Percentiles rank a stretch among this genome's conserved stretches.
phyloP scores from a whole-genome alignment of 2,329 filamentous ascomycete genomes.

The Tolypocladium endophyticum region DNA sequence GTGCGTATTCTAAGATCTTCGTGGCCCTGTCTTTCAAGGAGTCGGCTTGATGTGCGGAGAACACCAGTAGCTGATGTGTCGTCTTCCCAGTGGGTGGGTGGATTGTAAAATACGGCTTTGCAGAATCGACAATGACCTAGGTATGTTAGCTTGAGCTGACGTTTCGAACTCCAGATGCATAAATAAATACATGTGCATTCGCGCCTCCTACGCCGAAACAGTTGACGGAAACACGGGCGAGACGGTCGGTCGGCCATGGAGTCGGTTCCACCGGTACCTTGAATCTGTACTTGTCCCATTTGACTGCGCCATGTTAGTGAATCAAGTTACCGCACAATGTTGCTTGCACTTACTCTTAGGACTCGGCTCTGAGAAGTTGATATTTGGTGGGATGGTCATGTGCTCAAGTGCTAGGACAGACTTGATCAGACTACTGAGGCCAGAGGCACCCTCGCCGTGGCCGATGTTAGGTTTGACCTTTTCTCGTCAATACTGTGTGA shows the following conservation, averaged over 20 bases:
- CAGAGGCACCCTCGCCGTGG: conserved; percentile 32
- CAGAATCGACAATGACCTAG: conserved; percentile 5
- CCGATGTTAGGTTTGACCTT: conserved; percentile 29
- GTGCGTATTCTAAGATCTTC: not conserved
- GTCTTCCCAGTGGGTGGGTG: not conserved
- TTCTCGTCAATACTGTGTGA: not conserved
- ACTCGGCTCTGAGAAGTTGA: conserved; percentile 22
- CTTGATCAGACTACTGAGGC: conserved; percentile 32
- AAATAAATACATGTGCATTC: conserved; percentile 17
- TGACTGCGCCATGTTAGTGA: not conserved
- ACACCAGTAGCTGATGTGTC: not conserved
- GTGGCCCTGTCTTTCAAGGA: not conserved
- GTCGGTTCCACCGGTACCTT: conserved; percentile 16
- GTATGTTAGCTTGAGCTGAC: not conserved
- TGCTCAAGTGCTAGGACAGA: conserved; percentile 28
- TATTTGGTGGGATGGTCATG: conserved; percentile 25
- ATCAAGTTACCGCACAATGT: not conserved
- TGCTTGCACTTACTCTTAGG: conserved; percentile 20
- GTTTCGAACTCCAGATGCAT: too few relatives aligned
- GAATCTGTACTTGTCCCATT: conserved; percentile 8
- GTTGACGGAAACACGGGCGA: conserved; percentile 16
- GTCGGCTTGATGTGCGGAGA: not conserved
- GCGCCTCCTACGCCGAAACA: conserved; percentile 25
- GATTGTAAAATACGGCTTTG: not conserved
- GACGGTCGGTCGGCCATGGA: conserved; percentile 23